Base-by-base conservation (phyloP, 192 early-diverging fungal species). In the Coemansia javaensis region DNA sequence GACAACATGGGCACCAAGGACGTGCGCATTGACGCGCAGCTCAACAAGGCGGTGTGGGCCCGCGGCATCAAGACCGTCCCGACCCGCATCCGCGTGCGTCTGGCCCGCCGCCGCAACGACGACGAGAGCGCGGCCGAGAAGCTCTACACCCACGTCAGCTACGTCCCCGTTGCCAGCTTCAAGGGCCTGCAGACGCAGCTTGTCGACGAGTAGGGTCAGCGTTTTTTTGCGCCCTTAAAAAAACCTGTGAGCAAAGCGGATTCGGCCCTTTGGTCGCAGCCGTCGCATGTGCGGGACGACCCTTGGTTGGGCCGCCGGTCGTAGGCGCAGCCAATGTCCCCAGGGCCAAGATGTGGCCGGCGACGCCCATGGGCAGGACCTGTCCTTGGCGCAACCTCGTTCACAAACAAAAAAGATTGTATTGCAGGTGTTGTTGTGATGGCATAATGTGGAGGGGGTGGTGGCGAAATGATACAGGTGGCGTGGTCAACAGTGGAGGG, bases 21-120 rank as follows among this genome's bases (percentile, higher is more conserved):
- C 74, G 90, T 98, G 70, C 93, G 96, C 75, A 77, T 98, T 40
- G 96, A 97, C 80, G 83, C 93, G 58, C 75, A 79, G 60, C 82
- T 98, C 44, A 98, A 98, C 90, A 90, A 93, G 84, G 80, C 81
- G 51, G 68, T 98, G 66, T 98, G 96, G 96, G 75, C 85, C 55
- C 80, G 81, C 41, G 96, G 96, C 68, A 79, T 98, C 68, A 96
- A 90, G 90, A 77, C 81, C 52, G 88, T 94, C 43, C 90, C 91
- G 57, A 88, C 90, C 90, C 87, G 94, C 69, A 86, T 98, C 61
- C 91, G 96, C 54, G 85, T 98, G 47, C 89, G 96, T 56, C 75
- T 97, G 56, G 75, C 92, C 58, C 90, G 96, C 77, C 89, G 89
- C 78, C 87, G 93, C 78, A 97, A 96, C 83, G 96, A 98, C 61